These are phyloP conservation scores for Helotiales sp. DNA, from an alignment of 2,329 filamentous ascomycete genomes.

Conservation along the genomic window DNA sequence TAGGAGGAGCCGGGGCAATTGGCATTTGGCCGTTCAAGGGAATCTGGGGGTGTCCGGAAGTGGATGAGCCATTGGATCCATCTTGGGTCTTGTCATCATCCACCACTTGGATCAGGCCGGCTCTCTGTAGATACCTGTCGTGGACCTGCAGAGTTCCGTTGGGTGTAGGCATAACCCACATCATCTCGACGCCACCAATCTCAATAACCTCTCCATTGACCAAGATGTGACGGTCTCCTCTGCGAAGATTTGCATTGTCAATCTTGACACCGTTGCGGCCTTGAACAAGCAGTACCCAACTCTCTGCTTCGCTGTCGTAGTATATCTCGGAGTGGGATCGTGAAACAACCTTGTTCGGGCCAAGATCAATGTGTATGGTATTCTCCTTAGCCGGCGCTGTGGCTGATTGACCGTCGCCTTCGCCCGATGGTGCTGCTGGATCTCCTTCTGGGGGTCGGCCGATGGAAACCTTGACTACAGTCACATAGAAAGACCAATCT, in stretches of 20 bases:
- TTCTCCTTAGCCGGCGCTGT: conserved; percentile 44
- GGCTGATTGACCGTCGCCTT: conserved; percentile 7
- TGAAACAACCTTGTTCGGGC: conserved; percentile 81
- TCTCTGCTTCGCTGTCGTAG: conserved; percentile 69
- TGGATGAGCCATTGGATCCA: conserved; percentile 17
- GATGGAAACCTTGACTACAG: conserved; percentile 75
- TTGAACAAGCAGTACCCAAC: conserved; percentile 86
- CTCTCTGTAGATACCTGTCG: conserved; percentile 70
- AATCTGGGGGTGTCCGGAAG: conserved; percentile 11
- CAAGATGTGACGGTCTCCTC: conserved; percentile 66
- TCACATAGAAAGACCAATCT: conserved; percentile 86
- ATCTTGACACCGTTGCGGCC: conserved; percentile 91
- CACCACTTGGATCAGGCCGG: conserved; percentile 53
- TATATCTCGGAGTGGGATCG: conserved; percentile 76
- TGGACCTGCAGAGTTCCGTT: conserved; percentile 69
- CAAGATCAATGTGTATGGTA: conserved; percentile 82
- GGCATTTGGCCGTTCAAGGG: conserved; percentile 45
- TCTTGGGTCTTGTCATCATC: conserved; percentile 27
- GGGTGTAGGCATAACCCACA: conserved; percentile 90
- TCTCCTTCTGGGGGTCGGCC: conserved; percentile 67
- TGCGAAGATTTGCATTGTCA: conserved; percentile 73
- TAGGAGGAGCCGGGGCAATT: conserved; percentile 63
- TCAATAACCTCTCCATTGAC: conserved; percentile 90
- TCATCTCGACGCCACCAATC: conserved; percentile 94
- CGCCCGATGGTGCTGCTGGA: conserved; percentile 36